These are phyloP conservation scores for Aspergillus hortae DNA, from an alignment of 2,329 filamentous ascomycete species.

Conservation along the genomic window DNA sequence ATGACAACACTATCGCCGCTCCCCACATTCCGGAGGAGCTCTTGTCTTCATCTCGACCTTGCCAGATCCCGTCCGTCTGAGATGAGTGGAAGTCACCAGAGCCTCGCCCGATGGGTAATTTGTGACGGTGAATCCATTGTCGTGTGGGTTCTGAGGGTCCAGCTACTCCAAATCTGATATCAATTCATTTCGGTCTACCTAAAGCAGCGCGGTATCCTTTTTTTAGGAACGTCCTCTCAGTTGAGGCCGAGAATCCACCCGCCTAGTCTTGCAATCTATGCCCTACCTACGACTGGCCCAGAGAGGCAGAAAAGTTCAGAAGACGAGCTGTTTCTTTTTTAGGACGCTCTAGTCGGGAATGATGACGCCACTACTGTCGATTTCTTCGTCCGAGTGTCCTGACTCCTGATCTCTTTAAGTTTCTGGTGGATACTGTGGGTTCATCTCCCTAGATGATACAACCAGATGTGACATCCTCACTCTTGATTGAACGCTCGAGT, in stretches of 20 bases:
- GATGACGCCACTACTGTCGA: conserved; percentile 14
- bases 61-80: background rate
- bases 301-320: background rate
- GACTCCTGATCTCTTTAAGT: conserved; percentile 2
- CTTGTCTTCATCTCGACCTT: background rate
- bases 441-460: conserved; percentile 21
- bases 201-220: background rate
- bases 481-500: conserved; percentile 1
- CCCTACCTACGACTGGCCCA: too few species aligned
- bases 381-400: background rate
- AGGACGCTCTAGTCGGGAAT: background rate
- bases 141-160: background rate
- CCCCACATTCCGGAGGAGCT: conserved; percentile 10
- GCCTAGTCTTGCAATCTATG: too few species aligned
- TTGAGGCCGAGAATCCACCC: too few species aligned
- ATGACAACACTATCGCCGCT: background rate
- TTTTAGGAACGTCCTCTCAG: background rate
- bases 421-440: conserved; percentile 11
- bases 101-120: too few species aligned
- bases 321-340: background rate
- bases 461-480: conserved; percentile 25
- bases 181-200: background rate
- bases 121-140: background rate
- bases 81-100: background rate
- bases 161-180: background rate